Evolutionary conservation across 148 eudicot genomes (phyloP), one percentile per base, ranked within the genome.

Genomic region (Limonium bicolor): DNA sequence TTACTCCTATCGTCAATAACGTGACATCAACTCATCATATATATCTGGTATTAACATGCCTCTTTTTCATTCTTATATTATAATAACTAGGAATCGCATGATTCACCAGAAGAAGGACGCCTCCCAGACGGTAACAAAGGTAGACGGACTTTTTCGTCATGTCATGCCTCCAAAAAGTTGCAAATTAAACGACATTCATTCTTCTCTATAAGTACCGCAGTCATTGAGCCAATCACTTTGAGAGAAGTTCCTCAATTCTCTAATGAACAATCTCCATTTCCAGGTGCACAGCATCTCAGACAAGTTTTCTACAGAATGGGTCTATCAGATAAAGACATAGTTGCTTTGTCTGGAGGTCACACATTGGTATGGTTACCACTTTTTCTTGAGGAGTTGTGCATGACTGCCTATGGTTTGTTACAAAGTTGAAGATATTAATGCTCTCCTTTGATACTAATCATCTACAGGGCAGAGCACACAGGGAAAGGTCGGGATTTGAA

Each of bases 281-380:
- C n/a, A 88, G 96, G 86, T 50, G 51, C 79, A 53, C 57, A 60
- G 5, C 92, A 88, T 66, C 70, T 88, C 25, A 69, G 86, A 57
- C 57, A 63, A 23, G 59, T 83, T 48, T 88, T 88, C 57, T 59
- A 67, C 32, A 63, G 86, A 21, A 87, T 87, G 94, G 96, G 96
- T 6, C 66, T 87, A 42, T 64, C 83, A 23, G 77, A 72, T 71
- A 77, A 68, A 59, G 96, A 83, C 46, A 88, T 88, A 42, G 96
- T 80, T 0, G 94, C 83, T 23, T 72, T 88, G 16, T 88, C 96
- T 10, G 94, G 96, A 13, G 94, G 67, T 17, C 96, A 88, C 55
- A 88, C 96, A 34, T 50, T 88, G 92, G 96, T 88, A 65, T 30
- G n/a, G n/a, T n/a, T n/a, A n/a, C n/a, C n/a, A n/a, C n/a, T n/a